Base-by-base conservation (phyloP, 1,139 yeast species). In the Scheffersomyces quercinus region DNA sequence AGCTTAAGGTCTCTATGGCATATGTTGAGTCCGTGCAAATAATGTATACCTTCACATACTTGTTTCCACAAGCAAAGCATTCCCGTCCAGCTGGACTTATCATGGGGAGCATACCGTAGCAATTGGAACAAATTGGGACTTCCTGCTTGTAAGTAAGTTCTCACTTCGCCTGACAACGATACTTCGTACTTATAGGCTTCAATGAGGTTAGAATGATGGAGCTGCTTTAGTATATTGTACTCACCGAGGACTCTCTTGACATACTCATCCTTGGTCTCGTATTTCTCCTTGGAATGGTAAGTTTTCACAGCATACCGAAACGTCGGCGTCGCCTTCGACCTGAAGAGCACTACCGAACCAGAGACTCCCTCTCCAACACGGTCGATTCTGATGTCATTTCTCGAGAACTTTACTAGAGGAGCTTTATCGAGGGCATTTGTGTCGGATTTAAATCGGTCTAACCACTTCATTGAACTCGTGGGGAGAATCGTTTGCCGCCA, bases 1-100 rank as follows among this genome's bases (percentile, higher is more conserved):
- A 67, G 59, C 54, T 75, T 75, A 45, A 75, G 52, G 52, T 74
- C 79, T 28, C 78, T 63, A 53, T 75, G 80, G 46, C 74, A 64
- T 4, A 68, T 47, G 13, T 62, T 56, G 4, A 40, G 39, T 12
- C 35, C 37, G 46, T 73, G 79, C 37, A 75, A 49, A 50, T 71
- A 71, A 3, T 38, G 36, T 3, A 73, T 53, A 1, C 70, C 78
- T 8, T 40, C 39, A 39, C 68, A 59, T 3, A 64, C 45, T 52
- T 69, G 77, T 47, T 55, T 67, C 68, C 66, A 65, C 40, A 68
- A 58, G 44, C 77, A 67, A 2, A 61, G 35, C 12, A 58, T 41
- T 39, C 66, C 72, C 0, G 35, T 32, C 2, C 29, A 34, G 4
- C 28, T 20, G 2, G 58, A 54, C 16, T 33, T 16, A 12, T 36